Evolutionary conservation across 2,329 filamentous ascomycete species (phyloP).

Genomic region (Rutstroemia sp.): DNA sequence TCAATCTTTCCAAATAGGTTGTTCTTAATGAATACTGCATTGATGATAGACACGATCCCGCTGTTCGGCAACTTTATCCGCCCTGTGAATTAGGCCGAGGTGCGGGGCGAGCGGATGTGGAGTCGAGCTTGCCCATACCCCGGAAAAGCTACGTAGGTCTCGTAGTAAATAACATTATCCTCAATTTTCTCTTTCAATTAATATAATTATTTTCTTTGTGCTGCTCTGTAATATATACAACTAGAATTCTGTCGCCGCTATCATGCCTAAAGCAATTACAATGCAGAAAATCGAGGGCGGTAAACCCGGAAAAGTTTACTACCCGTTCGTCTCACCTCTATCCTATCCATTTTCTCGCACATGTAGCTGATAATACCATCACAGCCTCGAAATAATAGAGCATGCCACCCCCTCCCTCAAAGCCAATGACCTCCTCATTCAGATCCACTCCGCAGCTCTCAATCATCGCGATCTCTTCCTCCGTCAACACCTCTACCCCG

Average conservation of each 20-base stretch:
- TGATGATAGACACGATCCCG: no score
- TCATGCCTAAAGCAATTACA: slow-evolving; percentile 24
- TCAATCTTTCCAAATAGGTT: neutral
- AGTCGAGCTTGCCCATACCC: neutral
- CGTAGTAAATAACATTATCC: no score
- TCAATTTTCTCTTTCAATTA: neutral
- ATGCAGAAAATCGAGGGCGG: slow-evolving; percentile 61
- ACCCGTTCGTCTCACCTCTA: slow-evolving; percentile 65
- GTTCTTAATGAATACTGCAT: no score
- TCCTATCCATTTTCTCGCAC: neutral
- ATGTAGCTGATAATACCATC: neutral
- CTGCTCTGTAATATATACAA: neutral
- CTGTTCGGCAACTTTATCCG: neutral
- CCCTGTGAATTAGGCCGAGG: neutral
- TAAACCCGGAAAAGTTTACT: slow-evolving; percentile 85
- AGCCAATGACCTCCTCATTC: slow-evolving; percentile 64
- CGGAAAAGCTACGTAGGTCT: no score
- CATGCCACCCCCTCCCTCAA: slow-evolving; percentile 56
- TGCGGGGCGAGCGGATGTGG: neutral
- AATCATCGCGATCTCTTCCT: slow-evolving; percentile 97
- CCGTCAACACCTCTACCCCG: slow-evolving; percentile 85
- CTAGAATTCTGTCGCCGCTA: neutral
- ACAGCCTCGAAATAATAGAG: slow-evolving; percentile 47
- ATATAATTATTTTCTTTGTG: neutral
- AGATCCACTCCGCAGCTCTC: slow-evolving; percentile 70